These are phyloP conservation scores for Irpex sp. DNA, from an alignment of 1,284 basidiomycete genomes.

Conservation along the genomic window DNA sequence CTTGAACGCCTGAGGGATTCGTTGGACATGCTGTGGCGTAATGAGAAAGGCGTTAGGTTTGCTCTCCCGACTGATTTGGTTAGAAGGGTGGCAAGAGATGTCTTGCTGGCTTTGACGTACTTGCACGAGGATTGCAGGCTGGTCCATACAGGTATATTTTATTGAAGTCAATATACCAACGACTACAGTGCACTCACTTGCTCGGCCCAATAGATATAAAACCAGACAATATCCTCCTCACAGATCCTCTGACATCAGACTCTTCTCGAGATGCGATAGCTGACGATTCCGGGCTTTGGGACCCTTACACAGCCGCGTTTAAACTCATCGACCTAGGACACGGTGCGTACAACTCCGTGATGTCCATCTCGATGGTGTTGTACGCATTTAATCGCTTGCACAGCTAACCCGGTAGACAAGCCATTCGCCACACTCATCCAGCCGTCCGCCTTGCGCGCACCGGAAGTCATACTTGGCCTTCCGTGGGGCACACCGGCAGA, in stretches of 20 bases:
- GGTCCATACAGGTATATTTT: not conserved
- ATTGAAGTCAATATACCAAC: not conserved
- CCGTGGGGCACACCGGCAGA: slow-evolving; percentile 27
- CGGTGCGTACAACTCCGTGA: not conserved
- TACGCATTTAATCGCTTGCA: not conserved
- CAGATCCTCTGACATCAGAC: not conserved
- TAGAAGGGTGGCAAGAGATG: not conserved
- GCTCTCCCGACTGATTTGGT: not conserved
- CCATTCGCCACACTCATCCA: slow-evolving; percentile 19
- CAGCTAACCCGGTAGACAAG: not conserved
- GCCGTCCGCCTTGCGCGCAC: slow-evolving; percentile 28
- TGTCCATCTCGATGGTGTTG: not conserved
- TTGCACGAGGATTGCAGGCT: not conserved
- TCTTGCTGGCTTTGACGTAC: not conserved
- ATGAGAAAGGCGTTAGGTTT: not conserved
- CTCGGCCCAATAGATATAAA: not conserved
- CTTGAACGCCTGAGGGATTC: not conserved
- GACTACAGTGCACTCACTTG: not conserved
- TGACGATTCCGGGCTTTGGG: not conserved
- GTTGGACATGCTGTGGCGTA: not conserved
- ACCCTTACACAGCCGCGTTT: not conserved
- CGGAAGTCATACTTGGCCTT: slow-evolving; percentile 30
- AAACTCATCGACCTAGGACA: not conserved
- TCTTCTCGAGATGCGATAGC: too few relatives aligned
- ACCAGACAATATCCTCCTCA: not conserved